These are phyloP conservation scores for Diaporthe caulivora DNA, from an alignment of 2,329 filamentous ascomycete species.

Conservation along the genomic window DNA sequence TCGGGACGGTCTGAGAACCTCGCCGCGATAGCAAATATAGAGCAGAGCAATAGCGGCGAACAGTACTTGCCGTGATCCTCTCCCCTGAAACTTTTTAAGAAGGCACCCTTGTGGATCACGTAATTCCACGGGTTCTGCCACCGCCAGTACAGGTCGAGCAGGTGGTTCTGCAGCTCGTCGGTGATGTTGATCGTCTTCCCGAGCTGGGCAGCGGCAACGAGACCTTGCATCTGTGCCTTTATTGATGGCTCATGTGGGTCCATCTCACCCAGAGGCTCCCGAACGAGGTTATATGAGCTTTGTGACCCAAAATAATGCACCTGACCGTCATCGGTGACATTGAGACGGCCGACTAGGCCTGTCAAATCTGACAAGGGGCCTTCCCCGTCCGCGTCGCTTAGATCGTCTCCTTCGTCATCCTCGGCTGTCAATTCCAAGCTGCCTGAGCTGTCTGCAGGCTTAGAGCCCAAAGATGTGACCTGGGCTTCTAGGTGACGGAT, in stretches of 20 bases:
- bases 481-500: conserved; percentile 33
- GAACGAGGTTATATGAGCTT: conserved; percentile 42
- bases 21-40: conserved; percentile 43
- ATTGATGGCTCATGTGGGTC: not conserved
- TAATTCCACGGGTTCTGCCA: conserved; percentile 48
- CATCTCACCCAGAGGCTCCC: not conserved
- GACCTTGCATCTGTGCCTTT: conserved; percentile 31
- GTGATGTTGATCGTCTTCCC: conserved; percentile 37
- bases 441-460: not conserved
- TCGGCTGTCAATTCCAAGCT: not conserved
- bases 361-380: conserved; percentile 41
- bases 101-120: conserved; percentile 43
- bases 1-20: conserved; percentile 44
- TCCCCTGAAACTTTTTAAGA: conserved; percentile 39
- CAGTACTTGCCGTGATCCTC: conserved; percentile 40
- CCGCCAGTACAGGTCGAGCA: conserved; percentile 45
- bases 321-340: conserved; percentile 42
- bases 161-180: conserved; percentile 43
- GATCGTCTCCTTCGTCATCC: not conserved
- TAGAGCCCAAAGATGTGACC: not conserved
- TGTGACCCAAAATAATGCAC: conserved; percentile 45
- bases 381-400: not conserved
- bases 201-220: conserved; percentile 37
- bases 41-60: conserved; percentile 42
- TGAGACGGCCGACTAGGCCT: conserved; percentile 34